Base-by-base conservation (phyloP, 169 alveolate species). In the Plasmodium gonderi region DNA sequence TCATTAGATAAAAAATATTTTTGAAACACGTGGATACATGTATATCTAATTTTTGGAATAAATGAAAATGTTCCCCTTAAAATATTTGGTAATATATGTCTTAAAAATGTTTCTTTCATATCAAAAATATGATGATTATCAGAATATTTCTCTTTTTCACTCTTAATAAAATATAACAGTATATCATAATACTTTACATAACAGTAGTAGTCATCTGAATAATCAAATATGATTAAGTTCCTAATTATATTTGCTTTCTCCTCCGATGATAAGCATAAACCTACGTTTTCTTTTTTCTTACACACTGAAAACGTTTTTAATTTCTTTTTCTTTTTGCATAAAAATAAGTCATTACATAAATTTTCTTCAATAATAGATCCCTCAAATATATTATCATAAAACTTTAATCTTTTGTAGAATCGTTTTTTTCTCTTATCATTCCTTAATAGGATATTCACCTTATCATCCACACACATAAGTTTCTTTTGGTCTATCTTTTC, bases 131-230 rank as follows among this genome's bases (percentile, higher is more conserved):
- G 65, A n/a, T 20, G 17, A n/a, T 51, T 75, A 9, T 74, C 74
- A 23, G 26, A 8, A 40, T 47, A 54, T 20, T 14, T 75, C 33
- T 76, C 78, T 33, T 64, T 87, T 87, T 51, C 80, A 14, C 49
- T 40, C 47, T 76, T 87, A 75, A 87, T 49, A 87, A 87, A 87
- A 65, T 64, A 26, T 67, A 87, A 44, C 45, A 87, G 68, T 54
- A 75, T 87, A 60, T 87, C 93, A 78, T 87, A 87, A 87, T 87
- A 87, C 68, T 87, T 87, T 60, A 87, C 79, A 40, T 87, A 87
- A 74, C 93, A 75, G n/a, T 9, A 42, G 68, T 74, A 87, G 68
- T 87, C 87, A 26, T 87, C 87, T 26, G 87, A 51, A 51, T 87
- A 75, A 54, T 87, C 93, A 76, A 74, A 87, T 14, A 74, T 11